Conservation (phyloP, 1,284 basidiomycete species). For the Naganishia cerealis region DNA sequence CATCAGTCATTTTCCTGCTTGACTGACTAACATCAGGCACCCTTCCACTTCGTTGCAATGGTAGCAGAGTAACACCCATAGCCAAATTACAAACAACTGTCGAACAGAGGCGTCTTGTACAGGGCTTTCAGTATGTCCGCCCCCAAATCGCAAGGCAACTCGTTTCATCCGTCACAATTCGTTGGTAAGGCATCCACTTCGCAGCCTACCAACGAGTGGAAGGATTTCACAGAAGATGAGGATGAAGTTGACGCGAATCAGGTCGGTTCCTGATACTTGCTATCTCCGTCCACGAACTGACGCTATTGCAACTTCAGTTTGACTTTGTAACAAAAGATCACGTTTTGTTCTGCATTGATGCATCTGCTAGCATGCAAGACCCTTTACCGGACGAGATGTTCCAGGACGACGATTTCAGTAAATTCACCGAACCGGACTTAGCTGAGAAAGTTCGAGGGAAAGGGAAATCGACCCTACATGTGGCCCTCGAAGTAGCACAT, state of each 20-base stretch:
- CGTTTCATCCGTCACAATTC: conserved; percentile 24
- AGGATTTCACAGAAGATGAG: conserved; percentile 30
- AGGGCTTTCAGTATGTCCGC: conserved; percentile 1
- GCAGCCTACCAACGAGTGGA: conserved; percentile 26
- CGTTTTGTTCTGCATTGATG: conserved; percentile 89
- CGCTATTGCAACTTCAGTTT: conserved; percentile 55
- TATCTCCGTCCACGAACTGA: not conserved
- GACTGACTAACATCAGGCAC: not conserved
- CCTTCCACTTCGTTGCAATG: not conserved
- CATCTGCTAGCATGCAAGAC: conserved; percentile 81
- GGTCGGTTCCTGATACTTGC: not conserved
- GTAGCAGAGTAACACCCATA: not conserved
- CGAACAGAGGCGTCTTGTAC: too few relatives aligned
- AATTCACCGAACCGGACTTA: conserved; percentile 22
- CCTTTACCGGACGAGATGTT: conserved; percentile 63
- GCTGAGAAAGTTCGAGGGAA: conserved; percentile 31
- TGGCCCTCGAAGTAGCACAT: conserved; percentile 76
- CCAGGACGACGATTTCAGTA: conserved; percentile 47
- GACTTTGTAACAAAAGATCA: conserved; percentile 75
- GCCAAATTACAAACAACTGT: too few relatives aligned
- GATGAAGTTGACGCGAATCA: conserved; percentile 29
- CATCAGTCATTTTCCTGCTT: not conserved
- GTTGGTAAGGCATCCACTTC: conserved; percentile 9
- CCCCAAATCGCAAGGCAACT: conserved; percentile 3
- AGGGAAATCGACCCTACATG: conserved; percentile 55